phyloP scores from a whole-genome alignment of 1,284 basidiomycete species.

The Apiotrichum montevideense region DNA sequence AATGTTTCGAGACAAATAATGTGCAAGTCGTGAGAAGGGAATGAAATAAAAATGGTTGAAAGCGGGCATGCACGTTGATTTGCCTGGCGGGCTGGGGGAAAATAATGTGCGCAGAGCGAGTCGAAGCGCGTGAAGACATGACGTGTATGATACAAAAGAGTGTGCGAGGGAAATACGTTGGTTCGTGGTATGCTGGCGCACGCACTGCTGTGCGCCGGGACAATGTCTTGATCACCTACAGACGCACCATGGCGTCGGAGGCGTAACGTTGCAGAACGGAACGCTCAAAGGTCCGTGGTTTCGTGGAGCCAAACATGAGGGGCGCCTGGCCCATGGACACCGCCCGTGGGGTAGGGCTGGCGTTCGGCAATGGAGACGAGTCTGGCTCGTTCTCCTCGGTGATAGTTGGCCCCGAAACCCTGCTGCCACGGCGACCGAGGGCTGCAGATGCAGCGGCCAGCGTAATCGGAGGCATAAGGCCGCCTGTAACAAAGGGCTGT shows the following conservation, averaged over 20 bases:
- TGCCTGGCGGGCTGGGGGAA: background rate
- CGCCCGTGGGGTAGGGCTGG: slow-evolving; percentile 31
- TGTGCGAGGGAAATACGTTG: background rate
- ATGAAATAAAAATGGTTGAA: background rate
- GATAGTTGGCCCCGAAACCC: slow-evolving; percentile 14
- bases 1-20: background rate
- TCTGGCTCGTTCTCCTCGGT: slow-evolving; percentile 36
- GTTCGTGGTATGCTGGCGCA: background rate
- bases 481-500: slow-evolving; percentile 55
- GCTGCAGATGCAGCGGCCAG: slow-evolving; percentile 39
- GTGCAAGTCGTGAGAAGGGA: background rate
- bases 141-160: slow-evolving; percentile 4
- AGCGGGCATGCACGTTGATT: background rate
- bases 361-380: slow-evolving; percentile 23
- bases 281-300: slow-evolving; percentile 24
- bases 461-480: background rate
- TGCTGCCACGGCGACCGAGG: slow-evolving; percentile 24
- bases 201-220: background rate
- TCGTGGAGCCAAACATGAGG: slow-evolving; percentile 40
- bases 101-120: background rate
- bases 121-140: background rate
- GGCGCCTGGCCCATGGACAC: slow-evolving; percentile 28
- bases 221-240: background rate
- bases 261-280: slow-evolving; percentile 10
- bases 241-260: slow-evolving; percentile 10